Conservation (phyloP, 352 stramenopile species). For the Pythium phragmiticola region DNA sequence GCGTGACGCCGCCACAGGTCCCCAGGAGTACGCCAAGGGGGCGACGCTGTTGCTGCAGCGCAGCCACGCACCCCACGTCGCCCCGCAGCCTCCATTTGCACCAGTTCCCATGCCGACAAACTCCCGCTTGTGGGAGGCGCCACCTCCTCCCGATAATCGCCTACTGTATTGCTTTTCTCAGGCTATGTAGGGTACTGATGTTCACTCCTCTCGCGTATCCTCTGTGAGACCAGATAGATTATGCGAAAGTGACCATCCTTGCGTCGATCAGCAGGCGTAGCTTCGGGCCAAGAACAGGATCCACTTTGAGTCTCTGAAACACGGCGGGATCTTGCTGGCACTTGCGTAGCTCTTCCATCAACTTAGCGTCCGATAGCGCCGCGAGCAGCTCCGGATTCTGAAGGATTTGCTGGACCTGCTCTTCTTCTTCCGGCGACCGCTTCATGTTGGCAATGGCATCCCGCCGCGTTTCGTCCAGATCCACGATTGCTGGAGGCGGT, state of each 20-base stretch:
- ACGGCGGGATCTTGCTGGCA: constrained; percentile 40
- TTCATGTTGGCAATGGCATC: constrained; percentile 60
- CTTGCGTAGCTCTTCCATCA: constrained; percentile 56
- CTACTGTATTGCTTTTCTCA: no score
- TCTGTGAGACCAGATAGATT: background rate
- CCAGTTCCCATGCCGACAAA: no score
- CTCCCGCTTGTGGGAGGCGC: no score
- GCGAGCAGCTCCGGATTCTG: constrained; percentile 59
- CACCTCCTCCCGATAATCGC: no score
- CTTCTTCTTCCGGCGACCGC: constrained; percentile 55
- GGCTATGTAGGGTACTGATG: no score
- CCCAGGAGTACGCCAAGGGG: no score
- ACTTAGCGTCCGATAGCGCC: constrained; percentile 48
- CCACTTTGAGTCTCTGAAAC: constrained; percentile 41
- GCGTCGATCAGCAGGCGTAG: constrained; percentile 53
- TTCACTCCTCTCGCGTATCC: no score
- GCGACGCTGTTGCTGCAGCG: no score
- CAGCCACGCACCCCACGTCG: no score
- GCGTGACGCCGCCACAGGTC: no score
- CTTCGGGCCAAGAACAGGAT: constrained; percentile 49
- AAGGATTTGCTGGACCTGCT: constrained; percentile 66
- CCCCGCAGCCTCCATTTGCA: no score
- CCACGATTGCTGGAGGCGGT: constrained; percentile 44
- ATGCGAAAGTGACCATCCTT: constrained; percentile 57
- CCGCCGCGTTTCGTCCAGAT: constrained; percentile 51